Evolutionary conservation across 768 basidiomycete species (phyloP).

Genomic region (Gelatoporia subvermispora): DNA sequence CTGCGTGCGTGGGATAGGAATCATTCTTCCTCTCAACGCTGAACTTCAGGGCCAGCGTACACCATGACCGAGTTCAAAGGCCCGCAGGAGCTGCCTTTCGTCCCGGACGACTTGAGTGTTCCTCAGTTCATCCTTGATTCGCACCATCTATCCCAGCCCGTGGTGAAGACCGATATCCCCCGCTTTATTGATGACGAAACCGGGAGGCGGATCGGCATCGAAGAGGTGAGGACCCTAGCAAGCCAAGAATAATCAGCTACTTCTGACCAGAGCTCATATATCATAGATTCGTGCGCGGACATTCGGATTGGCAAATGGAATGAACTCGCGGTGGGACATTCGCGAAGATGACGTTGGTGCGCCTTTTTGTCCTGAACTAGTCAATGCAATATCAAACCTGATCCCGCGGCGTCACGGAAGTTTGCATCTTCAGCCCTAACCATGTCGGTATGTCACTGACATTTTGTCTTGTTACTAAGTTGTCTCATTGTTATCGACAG

Average conservation of each 20-base stretch:
- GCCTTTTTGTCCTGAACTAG: slow-evolving; percentile 11
- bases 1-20: no score
- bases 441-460: slow-evolving; percentile 38
- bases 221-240: slow-evolving; percentile 30
- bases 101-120: slow-evolving; percentile 48
- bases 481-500: slow-evolving; percentile 3
- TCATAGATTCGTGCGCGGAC: slow-evolving; percentile 42
- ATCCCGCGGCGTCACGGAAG: slow-evolving; percentile 26
- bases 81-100: slow-evolving; percentile 24
- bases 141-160: slow-evolving; percentile 37
- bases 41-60: no score
- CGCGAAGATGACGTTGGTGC: slow-evolving; percentile 51
- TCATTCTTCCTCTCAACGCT: no score
- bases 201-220: slow-evolving; percentile 33
- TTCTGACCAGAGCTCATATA: neutral
- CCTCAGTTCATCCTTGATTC: slow-evolving; percentile 50
- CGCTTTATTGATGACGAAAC: slow-evolving; percentile 50
- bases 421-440: slow-evolving; percentile 62
- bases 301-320: slow-evolving; percentile 42
- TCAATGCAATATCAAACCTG: neutral
- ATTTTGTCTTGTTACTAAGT: neutral
- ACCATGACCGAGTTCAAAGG: slow-evolving; percentile 3
- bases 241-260: slow-evolving; percentile 6
- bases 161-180: slow-evolving; percentile 27
- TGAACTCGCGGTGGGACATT: slow-evolving; percentile 38